These are phyloP conservation scores for Lepidium africanum DNA, from an alignment of 345 rosid genomes.

Conservation along the genomic window DNA sequence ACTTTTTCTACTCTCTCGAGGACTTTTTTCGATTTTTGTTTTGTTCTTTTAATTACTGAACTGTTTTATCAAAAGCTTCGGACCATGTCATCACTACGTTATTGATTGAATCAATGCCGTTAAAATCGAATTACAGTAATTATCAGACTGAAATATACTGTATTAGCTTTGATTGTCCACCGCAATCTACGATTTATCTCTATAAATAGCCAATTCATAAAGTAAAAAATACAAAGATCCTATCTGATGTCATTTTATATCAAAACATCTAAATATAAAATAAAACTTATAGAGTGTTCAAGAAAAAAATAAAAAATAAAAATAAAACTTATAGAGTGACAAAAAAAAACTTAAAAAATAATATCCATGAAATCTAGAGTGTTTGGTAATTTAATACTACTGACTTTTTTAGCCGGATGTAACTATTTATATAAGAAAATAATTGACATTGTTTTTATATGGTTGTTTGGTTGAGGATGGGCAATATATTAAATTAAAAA, in stretches of 20 bases:
- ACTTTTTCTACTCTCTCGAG: neutral
- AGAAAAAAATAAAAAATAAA: too few species aligned
- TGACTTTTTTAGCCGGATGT: neutral
- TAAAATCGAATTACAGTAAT: neutral
- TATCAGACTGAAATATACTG: neutral
- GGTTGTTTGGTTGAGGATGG: conserved; percentile 15
- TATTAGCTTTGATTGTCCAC: neutral
- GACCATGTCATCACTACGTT: conserved; percentile 8
- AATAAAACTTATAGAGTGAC: neutral
- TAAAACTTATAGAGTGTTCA: too few species aligned
- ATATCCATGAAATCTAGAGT: neutral
- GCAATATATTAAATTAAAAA: conserved; percentile 6
- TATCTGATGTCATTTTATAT: neutral
- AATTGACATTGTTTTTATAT: neutral
- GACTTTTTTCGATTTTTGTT: neutral
- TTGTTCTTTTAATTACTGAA: neutral
- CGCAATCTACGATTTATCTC: neutral
- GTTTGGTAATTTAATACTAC: neutral
- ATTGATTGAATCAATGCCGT: conserved; percentile 3
- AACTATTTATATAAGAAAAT: neutral
- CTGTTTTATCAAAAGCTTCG: conserved; percentile 4
- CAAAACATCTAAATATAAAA: neutral
- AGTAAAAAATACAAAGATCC: neutral
- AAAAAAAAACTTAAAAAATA: too few species aligned
- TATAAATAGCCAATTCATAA: too few species aligned